Conservation (phyloP, 352 stramenopile genomes). For the Phytophthora ohioensis region DNA sequence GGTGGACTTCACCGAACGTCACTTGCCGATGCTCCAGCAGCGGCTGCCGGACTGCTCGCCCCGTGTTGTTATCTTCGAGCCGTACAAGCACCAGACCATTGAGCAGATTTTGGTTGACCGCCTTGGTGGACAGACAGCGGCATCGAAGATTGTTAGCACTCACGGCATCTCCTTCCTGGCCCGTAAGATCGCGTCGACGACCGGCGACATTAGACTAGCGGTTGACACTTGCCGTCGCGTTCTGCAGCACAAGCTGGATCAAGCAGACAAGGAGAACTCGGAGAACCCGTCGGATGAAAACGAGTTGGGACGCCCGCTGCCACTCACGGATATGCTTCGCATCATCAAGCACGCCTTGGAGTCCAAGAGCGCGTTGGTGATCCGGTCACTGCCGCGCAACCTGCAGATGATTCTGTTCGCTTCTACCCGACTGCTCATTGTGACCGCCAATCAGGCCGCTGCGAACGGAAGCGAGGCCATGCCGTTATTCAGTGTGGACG, state of each 20-base stretch:
- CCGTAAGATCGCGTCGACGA: slow-evolving; percentile 81
- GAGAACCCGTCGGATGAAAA: slow-evolving; percentile 37
- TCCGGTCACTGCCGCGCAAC: slow-evolving; percentile 77
- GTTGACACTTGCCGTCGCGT: slow-evolving; percentile 80
- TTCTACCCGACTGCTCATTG: slow-evolving; percentile 57
- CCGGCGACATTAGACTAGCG: slow-evolving; percentile 77
- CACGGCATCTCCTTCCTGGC: slow-evolving; percentile 83
- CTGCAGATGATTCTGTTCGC: slow-evolving; percentile 87
- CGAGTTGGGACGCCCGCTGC: slow-evolving; percentile 45
- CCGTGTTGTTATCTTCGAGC: slow-evolving; percentile 79
- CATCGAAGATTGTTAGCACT: slow-evolving; percentile 64
- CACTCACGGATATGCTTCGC: slow-evolving; percentile 77
- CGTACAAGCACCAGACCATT: slow-evolving; percentile 84
- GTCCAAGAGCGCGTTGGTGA: slow-evolving; percentile 61
- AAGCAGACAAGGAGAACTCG: slow-evolving; percentile 42
- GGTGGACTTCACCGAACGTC: slow-evolving; percentile 86
- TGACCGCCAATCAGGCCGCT: slow-evolving; percentile 37
- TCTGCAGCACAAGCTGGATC: slow-evolving; percentile 64
- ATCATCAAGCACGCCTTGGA: slow-evolving; percentile 80
- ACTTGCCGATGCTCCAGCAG: slow-evolving; percentile 66
- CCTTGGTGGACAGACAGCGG: slow-evolving; percentile 54
- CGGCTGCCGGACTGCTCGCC: slow-evolving; percentile 63
- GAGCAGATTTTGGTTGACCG: slow-evolving; percentile 78
- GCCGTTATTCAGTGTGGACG: slow-evolving; percentile 61
- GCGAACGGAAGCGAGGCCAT: slow-evolving; percentile 29